Base-by-base conservation (phyloP, 2,329 filamentous ascomycete species). In the Sporothrix variecibatus region DNA sequence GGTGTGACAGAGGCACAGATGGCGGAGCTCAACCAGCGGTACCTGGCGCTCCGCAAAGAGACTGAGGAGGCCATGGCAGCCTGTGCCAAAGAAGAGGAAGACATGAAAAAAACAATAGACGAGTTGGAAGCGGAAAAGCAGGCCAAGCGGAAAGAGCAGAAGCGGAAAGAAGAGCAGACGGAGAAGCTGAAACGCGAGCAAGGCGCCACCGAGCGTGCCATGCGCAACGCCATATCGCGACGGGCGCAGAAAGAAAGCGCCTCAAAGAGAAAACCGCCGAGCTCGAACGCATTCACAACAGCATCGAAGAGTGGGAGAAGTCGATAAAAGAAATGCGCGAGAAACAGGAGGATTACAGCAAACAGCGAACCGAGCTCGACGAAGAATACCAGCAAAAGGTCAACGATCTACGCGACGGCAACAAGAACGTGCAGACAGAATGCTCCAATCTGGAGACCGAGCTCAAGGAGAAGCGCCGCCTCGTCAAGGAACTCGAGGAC, bases 141-240 rank as follows among this genome's bases (percentile, higher is more conserved):
- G 77, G 88, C 92, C 70, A 90, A 97, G 81, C 91, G 89, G 78
- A 91, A 92, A 76, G 87, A 91, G 26, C 86, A 96, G 72, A 96
- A 93, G 80, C 94, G 97, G 79, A 97, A 97, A 81, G 95, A 98
- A 77, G 94, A 97, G 79, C 93, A 91, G 70, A 98, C 94, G 68
- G 91, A 93, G 62, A 94, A 94, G 79, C 83, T 98, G 72, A 94
- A 93, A 79, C 92, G 92, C 76, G 92, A 95, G 80, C 91, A 97
- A 72, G 91, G 93, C 71, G 90, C 89, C 64, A 90, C 95, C 6
- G 94, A 97, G 81, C 90, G 94, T 72, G 87, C 93, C 77, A 97
- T 97, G 85, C 90, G 94, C 67, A 88, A 90, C 4, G 92, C 93
- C 0, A 92, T 97, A 80, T 93, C 92, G 76, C 92, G 93, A 75